phyloP scores from a whole-genome alignment of 306 rosid species.

The Trifolium fragiferum region DNA sequence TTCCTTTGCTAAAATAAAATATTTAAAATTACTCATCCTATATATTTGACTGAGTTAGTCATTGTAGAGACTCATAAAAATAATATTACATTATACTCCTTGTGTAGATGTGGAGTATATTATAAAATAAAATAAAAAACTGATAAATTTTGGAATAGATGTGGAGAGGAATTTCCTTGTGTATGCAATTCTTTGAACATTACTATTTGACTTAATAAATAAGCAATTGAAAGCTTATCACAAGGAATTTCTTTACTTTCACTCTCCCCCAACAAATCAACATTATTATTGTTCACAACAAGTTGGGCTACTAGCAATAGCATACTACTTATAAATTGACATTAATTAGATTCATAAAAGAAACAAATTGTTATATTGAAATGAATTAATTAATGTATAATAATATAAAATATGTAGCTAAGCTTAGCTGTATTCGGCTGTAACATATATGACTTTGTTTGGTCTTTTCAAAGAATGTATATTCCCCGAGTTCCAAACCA shows the following conservation, averaged over 20 bases:
- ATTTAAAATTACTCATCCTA: neutral
- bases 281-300: conserved; percentile 19
- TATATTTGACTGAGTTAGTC: too few species aligned
- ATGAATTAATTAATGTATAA: neutral
- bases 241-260: neutral
- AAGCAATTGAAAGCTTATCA: neutral
- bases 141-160: too few species aligned
- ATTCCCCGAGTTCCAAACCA: conserved; percentile 30
- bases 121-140: too few species aligned
- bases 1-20: too few species aligned
- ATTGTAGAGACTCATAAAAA: neutral
- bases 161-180: too few species aligned
- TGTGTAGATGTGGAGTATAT: too few species aligned
- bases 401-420: neutral
- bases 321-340: neutral
- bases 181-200: neutral
- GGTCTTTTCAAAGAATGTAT: conserved; percentile 32
- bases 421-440: conserved; percentile 48
- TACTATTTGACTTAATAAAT: neutral
- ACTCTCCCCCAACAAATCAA: neutral
- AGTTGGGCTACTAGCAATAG: conserved; percentile 25
- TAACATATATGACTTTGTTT: conserved; percentile 23
- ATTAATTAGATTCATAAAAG: conserved; percentile 17
- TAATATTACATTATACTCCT: too few species aligned
- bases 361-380: neutral